Base-by-base conservation (phyloP, 371 early-diverging fungal species). In the Synchytrium microbalum region DNA sequence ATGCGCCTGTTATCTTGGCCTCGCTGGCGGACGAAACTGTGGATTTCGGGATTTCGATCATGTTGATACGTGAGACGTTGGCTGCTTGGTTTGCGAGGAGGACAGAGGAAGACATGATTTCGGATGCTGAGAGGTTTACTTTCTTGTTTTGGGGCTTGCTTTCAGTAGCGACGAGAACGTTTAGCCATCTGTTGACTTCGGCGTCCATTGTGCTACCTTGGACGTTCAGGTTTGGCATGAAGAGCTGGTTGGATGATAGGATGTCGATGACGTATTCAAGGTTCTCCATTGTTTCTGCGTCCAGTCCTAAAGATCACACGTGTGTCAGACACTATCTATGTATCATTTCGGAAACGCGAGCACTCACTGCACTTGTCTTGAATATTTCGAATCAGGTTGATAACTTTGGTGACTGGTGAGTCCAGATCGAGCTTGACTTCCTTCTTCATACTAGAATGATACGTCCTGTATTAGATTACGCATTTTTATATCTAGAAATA, bases 341-440 rank as follows among this genome's bases (percentile, higher is more conserved):
- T 56, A 24, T 56, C 24, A 19, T 38, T 38, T 38, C 19, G 10
- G 46, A 38, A 38, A 19, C 46, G 32, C 32, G 58, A 64, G 59
- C 61, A 29, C 64, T 55, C 30, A 66, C 69, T 69, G 30, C 67
- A 57, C 26, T 69, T 68, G 27, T 65, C 68, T 54, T 79, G 79
- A 31, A 80, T 69, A 29, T 38, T 62, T 23, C 68, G 58, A 54
- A 80, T 77, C 29, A 72, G 55, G 61, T 72, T 73, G 60, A 78
- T 77, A 27, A 79, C 80, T 58, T 80, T 80, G 24, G 75, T 75
- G 61, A 80, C 73, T n/a, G 80, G 80, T 33, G 78, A 74, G 60
- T 79, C 79, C 32, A 79, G 65, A 57, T 79, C 80, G 61, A 79
- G 54, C 14, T 75, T 59, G 31, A 63, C 64, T 13, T 78, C 75